These are phyloP conservation scores for Pisolithus thermaeus DNA, from an alignment of 1,284 basidiomycete species.

Conservation along the genomic window DNA sequence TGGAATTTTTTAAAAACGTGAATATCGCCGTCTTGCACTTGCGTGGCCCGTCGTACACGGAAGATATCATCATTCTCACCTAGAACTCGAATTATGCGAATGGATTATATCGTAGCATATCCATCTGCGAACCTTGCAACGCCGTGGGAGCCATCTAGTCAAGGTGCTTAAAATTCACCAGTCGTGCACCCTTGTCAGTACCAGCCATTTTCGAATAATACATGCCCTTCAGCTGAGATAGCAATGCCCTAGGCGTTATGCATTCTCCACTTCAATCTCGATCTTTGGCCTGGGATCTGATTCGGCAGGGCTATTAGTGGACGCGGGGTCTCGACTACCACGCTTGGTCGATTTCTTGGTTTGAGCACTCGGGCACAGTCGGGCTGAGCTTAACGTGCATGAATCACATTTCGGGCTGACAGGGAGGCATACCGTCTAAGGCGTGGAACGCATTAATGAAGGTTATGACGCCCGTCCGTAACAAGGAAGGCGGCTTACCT, in stretches of 20 bases:
- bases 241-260: background rate
- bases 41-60: too few species aligned
- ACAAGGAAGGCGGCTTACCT: constrained; percentile 41
- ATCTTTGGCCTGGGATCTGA: constrained; percentile 30
- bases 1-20: too few species aligned
- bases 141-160: too few species aligned
- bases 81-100: too few species aligned
- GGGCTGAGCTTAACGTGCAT: constrained; percentile 55
- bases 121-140: too few species aligned
- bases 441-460: background rate
- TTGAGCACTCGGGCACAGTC: constrained; percentile 58
- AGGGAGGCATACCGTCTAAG: constrained; percentile 75
- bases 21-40: too few species aligned
- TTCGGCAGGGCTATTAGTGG: constrained; percentile 3
- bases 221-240: too few species aligned
- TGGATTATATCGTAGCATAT: too few species aligned
- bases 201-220: too few species aligned
- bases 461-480: background rate
- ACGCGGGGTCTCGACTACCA: constrained; percentile 13
- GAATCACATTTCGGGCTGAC: constrained; percentile 77
- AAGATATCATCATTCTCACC: too few species aligned
- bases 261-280: constrained; percentile 32
- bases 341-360: constrained; percentile 27
- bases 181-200: too few species aligned
- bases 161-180: too few species aligned